phyloP scores from a whole-genome alignment of 805 yeast genomes.

The Schwanniomyces yamadae region DNA sequence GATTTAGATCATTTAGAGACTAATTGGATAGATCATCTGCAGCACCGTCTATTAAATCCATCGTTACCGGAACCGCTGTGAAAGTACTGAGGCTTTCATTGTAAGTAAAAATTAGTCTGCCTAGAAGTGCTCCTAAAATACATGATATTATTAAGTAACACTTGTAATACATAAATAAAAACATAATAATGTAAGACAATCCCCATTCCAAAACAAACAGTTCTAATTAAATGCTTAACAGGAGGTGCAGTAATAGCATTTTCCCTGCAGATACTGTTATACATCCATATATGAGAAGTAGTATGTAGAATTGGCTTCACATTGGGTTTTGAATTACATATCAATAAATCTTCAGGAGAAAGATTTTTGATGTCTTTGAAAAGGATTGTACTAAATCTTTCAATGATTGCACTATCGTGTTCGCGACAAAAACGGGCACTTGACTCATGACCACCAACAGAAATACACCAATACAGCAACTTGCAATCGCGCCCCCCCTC shows the following conservation, averaged over 20 bases:
- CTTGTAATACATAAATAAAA: constrained; percentile 73
- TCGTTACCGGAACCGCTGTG: constrained; percentile 10
- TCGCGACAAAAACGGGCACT: constrained; percentile 57
- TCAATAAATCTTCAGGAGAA: background rate
- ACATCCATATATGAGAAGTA: constrained; percentile 35
- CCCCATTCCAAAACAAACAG: constrained; percentile 65
- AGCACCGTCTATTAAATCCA: constrained; percentile 26
- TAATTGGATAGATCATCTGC: too few relatives aligned
- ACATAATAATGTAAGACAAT: constrained; percentile 62
- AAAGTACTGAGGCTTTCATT: constrained; percentile 34
- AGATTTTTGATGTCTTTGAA: background rate
- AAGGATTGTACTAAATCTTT: background rate
- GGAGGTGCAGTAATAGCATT: constrained; percentile 35
- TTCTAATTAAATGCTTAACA: constrained; percentile 52
- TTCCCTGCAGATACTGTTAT: constrained; percentile 10
- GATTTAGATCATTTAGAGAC: too few relatives aligned
- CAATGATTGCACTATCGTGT: constrained; percentile 36
- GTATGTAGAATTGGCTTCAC: constrained; percentile 23
- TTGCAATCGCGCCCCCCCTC: constrained; percentile 68
- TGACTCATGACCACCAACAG: constrained; percentile 56
- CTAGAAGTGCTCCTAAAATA: constrained; percentile 60
- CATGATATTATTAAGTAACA: constrained; percentile 66
- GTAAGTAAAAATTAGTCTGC: constrained; percentile 52
- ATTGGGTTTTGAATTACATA: background rate
- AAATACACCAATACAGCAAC: constrained; percentile 71